A percentile compares a stretch with the other conserved stretches of the same genome.
These are phyloP conservation scores for Mycosphaerella sp. DNA, from an alignment of 2,329 filamentous ascomycete genomes.

Conservation along the genomic window DNA sequence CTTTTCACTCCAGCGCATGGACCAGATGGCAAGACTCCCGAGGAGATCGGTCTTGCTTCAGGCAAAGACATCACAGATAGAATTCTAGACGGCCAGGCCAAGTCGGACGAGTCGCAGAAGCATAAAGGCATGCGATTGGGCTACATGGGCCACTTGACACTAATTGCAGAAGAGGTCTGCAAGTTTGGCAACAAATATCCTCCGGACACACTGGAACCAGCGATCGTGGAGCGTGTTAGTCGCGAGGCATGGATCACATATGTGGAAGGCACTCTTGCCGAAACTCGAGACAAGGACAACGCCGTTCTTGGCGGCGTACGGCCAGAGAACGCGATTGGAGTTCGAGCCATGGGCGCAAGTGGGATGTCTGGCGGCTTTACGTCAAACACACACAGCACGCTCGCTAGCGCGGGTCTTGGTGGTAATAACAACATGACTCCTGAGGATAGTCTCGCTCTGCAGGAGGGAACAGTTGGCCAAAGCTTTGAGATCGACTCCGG, in stretches of 20 bases:
- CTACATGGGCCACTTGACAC: conserved; percentile 96
- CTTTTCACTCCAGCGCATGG: conserved; percentile 53
- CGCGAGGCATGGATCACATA: conserved; percentile 89
- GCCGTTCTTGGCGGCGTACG: conserved; percentile 95
- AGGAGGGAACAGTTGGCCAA: conserved; percentile 32
- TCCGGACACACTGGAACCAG: conserved; percentile 75
- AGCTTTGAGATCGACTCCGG: conserved; percentile 33
- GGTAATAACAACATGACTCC: conserved; percentile 39
- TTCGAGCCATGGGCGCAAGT: conserved; percentile 47
- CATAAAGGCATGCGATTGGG: conserved; percentile 85
- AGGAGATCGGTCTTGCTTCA: conserved; percentile 43
- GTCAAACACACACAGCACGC: conserved; percentile 44
- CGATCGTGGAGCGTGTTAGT: conserved; percentile 81
- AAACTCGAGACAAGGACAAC: conserved; percentile 92
- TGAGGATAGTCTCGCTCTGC: conserved; percentile 32
- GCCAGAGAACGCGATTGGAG: conserved; percentile 80
- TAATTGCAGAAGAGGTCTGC: conserved; percentile 96
- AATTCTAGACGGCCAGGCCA: conserved; percentile 83
- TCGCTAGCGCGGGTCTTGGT: conserved; percentile 75
- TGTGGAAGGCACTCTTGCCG: conserved; percentile 84
- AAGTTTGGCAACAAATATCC: conserved; percentile 96
- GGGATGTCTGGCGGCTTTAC: conserved; percentile 49
- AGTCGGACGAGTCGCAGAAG: conserved; percentile 77
- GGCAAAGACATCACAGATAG: conserved; percentile 81
- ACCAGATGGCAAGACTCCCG: conserved; percentile 20